phyloP scores from a whole-genome alignment of 2,329 filamentous ascomycete species.

The Arachnopeziza araneosa region DNA sequence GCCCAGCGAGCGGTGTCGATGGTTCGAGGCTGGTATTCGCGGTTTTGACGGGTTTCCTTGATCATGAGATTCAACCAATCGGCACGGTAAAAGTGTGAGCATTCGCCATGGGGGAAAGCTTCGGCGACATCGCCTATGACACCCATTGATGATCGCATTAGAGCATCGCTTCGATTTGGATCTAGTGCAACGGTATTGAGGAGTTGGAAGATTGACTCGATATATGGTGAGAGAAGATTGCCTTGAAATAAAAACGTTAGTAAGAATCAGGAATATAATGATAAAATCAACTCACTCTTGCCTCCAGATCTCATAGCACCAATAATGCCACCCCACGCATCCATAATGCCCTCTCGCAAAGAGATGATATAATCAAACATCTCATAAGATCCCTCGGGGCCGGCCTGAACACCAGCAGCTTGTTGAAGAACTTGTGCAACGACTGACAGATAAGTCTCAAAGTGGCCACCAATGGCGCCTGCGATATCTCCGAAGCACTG shows the following conservation, averaged over 20 bases:
- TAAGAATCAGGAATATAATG: neutral
- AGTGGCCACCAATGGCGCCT: constrained; percentile 83
- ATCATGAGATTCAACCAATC: constrained; percentile 89
- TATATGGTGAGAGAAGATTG: constrained; percentile 66
- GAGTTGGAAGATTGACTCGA: constrained; percentile 81
- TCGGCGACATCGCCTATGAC: constrained; percentile 95
- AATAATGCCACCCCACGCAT: constrained; percentile 97
- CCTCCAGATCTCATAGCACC: constrained; percentile 81
- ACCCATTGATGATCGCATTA: constrained; percentile 93
- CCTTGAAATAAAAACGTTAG: constrained; percentile 43
- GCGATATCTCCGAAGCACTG: constrained; percentile 98
- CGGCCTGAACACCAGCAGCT: constrained; percentile 75
- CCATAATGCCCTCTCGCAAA: constrained; percentile 94
- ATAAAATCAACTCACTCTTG: constrained; percentile 55
- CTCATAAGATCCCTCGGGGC: constrained; percentile 79
- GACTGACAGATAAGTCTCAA: constrained; percentile 87
- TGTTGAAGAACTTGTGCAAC: constrained; percentile 94
- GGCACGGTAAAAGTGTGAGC: constrained; percentile 76
- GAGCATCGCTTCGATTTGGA: constrained; percentile 80
- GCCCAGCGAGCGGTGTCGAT: constrained; percentile 96
- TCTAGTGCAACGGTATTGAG: constrained; percentile 77
- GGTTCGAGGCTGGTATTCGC: constrained; percentile 78
- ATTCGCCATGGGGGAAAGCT: constrained; percentile 85
- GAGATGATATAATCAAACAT: constrained; percentile 97
- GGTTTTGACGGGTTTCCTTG: constrained; percentile 84